Base-by-base conservation (phyloP, 768 basidiomycete species). In the Agrocybe praecox region DNA sequence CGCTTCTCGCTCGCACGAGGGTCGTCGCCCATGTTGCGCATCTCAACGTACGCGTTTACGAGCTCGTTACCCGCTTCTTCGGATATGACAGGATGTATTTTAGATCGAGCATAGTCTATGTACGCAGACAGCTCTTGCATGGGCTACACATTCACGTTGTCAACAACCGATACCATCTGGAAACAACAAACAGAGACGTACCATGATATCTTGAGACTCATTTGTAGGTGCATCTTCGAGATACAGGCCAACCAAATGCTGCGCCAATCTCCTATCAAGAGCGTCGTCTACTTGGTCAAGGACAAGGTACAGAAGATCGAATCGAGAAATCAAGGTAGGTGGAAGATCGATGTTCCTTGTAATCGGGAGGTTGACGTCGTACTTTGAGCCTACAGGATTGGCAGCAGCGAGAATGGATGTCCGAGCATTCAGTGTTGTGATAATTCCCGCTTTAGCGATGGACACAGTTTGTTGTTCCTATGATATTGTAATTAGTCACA, bases 391-490 rank as follows among this genome's bases (percentile, higher is more conserved):
- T 23, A 98, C 92, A 1, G 97, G 97, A 69, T 99, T 98, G 21
- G 97, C 97, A 6, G 96, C 97, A 1, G 97, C 97, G 10, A 99
- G 81, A 62, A 99, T 95, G 0, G 96, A 98, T 0, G 97, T 98
- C n/a, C 97, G 83, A 0, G 97, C 97, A 65, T 99, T 99, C 56
- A 99, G 80, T 0, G 97, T 99, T 0, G 97, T 98, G 67, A 98
- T 98, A 62, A 99, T 99, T 10, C 97, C 97, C 0, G 97, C 97
- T 74, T 98, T 99, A 6, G 97, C 97, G 59, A 98, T 96, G 4
- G 96, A 98, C 18, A 98, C 96, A 1, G 96, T 98, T 87, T 98
- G 96, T 87, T 98, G 96, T 84, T 98, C 96, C 96, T 97, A 59
- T n/a, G 47, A 22, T 42, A 43, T 17, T 44, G 22, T 17, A 49